Evolutionary conservation across 2,329 filamentous ascomycete species (phyloP), one percentile per base, ranked within the genome.

Genomic region (Fragosphaeria purpurea): DNA sequence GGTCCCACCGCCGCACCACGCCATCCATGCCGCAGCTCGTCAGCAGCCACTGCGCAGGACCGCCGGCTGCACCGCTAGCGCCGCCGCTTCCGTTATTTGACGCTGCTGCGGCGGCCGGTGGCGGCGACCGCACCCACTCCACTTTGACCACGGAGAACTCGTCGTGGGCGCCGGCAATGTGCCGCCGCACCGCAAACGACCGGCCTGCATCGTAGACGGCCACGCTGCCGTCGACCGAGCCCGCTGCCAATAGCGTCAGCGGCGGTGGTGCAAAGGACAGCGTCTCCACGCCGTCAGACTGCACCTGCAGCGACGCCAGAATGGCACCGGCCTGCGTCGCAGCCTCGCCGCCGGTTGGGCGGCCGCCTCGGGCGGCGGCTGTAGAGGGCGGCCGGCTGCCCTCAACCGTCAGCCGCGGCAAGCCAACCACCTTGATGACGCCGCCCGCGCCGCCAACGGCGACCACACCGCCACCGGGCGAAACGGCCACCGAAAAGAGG

Each of bases 21-120:
- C 93, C 91, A 61, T 98, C 93, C 76, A 96, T 88, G 7, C 93
- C 93, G 58, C 84, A 90, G 56, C 82, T 88, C 2, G 91, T 97
- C 48, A 97, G 71, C 55, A 94, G 63, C 82, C 80, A 91, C 50
- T 54, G 51, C 6, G 47, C 50, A 1, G 53, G 51, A 1, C 53
- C 46, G 52, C 68, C 76, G 59, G 62, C 72, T 56, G 61, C 63
- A 57, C 68, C 64, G 63, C 70, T 62, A 10, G 22, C 73, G 41
- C 22, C 73, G 42, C 35, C 30, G 40, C 13, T n/a, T 12, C 48
- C 48, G 2, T 37, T 46, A 8, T 42, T 50, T 3, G 43, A 43
- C 4, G 39, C 38, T 4, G 45, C 41, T 33, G 50, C 41, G 47
- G 46, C 47, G 1, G 41, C 38, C 30, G 50, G 32, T 7, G 52